phyloP scores from a whole-genome alignment of 345 rosid genomes.

The Lagerstroemia speciosa region DNA sequence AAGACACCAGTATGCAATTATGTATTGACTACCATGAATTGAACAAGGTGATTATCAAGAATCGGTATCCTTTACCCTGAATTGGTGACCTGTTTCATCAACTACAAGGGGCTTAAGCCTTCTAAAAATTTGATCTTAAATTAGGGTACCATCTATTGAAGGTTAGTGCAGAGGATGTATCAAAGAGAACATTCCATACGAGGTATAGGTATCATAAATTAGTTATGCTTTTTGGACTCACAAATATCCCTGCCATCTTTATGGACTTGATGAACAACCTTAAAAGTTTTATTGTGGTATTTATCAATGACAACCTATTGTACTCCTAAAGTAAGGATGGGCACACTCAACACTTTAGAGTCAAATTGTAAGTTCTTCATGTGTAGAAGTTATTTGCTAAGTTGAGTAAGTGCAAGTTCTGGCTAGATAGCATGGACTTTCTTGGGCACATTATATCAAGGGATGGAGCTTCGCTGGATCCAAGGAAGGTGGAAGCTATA shows the following conservation, averaged over 20 bases:
- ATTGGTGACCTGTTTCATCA: background rate
- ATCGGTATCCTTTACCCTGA: background rate
- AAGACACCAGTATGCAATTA: background rate
- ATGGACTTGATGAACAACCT: constrained; percentile 4
- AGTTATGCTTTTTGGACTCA: background rate
- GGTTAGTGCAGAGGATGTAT: background rate
- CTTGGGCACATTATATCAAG: too few species aligned
- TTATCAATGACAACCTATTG: background rate
- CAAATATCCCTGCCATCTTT: background rate
- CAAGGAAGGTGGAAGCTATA: too few species aligned
- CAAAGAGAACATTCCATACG: background rate
- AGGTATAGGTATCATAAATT: background rate
- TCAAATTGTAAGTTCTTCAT: too few species aligned
- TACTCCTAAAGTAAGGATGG: background rate
- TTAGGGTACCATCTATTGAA: background rate
- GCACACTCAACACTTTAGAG: too few species aligned
- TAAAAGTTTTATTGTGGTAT: background rate
- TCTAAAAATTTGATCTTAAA: background rate
- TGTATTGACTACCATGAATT: background rate
- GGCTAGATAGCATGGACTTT: too few species aligned
- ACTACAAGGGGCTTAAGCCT: background rate
- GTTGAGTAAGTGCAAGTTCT: too few species aligned
- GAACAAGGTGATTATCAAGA: background rate
- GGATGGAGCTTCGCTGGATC: too few species aligned
- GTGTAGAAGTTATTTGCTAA: too few species aligned